Conservation (phyloP, 164 flowering plant genomes). For the Magnolia sinica region DNA sequence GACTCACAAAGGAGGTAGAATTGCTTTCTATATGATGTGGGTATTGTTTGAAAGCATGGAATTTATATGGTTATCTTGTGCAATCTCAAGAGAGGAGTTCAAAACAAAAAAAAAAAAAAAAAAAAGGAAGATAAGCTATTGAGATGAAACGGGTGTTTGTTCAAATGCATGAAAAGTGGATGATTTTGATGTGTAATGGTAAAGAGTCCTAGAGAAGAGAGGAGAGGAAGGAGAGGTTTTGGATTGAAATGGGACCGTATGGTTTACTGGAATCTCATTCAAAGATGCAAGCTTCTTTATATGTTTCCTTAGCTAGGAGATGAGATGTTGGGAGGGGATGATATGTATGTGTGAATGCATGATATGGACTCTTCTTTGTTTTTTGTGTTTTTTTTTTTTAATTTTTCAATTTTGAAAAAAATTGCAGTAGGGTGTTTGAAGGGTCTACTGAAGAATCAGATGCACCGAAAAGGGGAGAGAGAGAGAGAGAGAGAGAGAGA, state of each 20-base stretch:
- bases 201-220: neutral
- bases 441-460: slow-evolving; percentile 5
- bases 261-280: neutral
- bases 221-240: neutral
- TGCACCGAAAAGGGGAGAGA: slow-evolving; percentile 1
- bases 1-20: neutral
- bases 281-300: neutral
- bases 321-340: neutral
- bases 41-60: neutral
- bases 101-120: neutral
- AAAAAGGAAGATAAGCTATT: neutral
- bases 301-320: neutral
- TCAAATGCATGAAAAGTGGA: neutral
- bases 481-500: slow-evolving; percentile 15
- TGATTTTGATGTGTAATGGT: neutral
- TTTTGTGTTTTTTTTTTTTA: too few relatives aligned
- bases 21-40: neutral
- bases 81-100: neutral
- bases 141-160: neutral
- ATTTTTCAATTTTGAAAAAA: neutral
- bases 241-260: neutral
- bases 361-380: neutral
- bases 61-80: neutral
- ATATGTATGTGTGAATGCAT: neutral
- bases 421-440: slow-evolving; percentile 9